phyloP scores from a whole-genome alignment of 352 stramenopile species.

The Thraustotheca clavata region DNA sequence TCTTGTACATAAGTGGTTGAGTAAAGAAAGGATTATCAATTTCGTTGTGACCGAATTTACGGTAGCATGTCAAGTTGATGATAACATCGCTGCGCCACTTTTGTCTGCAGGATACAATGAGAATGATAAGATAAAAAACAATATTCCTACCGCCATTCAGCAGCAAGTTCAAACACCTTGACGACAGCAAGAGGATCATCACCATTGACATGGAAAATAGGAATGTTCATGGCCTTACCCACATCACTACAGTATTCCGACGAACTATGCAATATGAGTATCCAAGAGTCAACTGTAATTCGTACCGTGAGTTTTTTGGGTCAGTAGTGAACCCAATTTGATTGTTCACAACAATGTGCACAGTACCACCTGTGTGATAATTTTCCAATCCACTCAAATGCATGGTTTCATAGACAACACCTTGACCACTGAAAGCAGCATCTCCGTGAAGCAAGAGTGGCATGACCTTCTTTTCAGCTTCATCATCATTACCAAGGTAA shows the following conservation, averaged over 20 bases:
- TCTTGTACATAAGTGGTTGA: slow-evolving; percentile 97
- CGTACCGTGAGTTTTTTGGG: slow-evolving; percentile 76
- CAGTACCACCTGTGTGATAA: slow-evolving; percentile 94
- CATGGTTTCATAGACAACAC: slow-evolving; percentile 98
- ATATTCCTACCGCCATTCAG: slow-evolving; percentile 44
- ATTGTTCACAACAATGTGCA: slow-evolving; percentile 99
- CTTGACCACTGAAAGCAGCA: slow-evolving; percentile 94
- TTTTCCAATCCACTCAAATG: slow-evolving; percentile 88
- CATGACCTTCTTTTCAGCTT: slow-evolving; percentile 85
- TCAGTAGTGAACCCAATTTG: slow-evolving; percentile 97
- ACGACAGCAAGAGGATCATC: slow-evolving; percentile 91
- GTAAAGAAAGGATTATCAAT: slow-evolving; percentile 98
- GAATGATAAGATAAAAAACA: not conserved
- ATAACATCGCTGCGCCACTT: slow-evolving; percentile 90
- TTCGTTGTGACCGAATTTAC: slow-evolving; percentile 97
- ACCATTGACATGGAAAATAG: slow-evolving; percentile 89
- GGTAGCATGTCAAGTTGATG: slow-evolving; percentile 97
- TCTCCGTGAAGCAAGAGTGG: slow-evolving; percentile 95
- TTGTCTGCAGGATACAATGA: slow-evolving; percentile 23
- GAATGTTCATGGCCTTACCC: slow-evolving; percentile 94
- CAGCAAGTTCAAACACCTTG: slow-evolving; percentile 86
- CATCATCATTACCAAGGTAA: slow-evolving; percentile 88
- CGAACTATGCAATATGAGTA: slow-evolving; percentile 40
- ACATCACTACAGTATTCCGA: slow-evolving; percentile 96
- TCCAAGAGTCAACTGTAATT: not conserved